Percentiles rank a stretch among this genome's conserved stretches.
phyloP scores from a whole-genome alignment of 345 rosid genomes.

The Eutrema heterophyllum region DNA sequence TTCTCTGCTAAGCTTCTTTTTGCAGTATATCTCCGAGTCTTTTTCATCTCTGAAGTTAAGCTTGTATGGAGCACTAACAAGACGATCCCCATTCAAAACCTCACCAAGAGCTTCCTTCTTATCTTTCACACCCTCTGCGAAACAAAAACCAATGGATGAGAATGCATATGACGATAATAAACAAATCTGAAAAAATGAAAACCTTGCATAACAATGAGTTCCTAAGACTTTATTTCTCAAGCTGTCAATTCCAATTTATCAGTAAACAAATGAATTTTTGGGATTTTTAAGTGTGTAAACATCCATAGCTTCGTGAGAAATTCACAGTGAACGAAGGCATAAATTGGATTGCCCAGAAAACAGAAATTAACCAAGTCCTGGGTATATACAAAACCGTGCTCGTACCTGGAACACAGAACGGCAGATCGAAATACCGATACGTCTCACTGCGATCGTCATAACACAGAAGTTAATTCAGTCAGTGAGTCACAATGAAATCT shows the following conservation, averaged over 20 bases:
- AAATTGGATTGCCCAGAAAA: not conserved
- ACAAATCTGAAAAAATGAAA: not conserved
- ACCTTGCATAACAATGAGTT: not conserved
- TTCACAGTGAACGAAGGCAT: not conserved
- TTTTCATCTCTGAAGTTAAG: slow-evolving; percentile 68
- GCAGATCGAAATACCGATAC: slow-evolving; percentile 79
- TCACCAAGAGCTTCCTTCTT: slow-evolving; percentile 93
- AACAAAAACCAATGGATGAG: slow-evolving; percentile 11
- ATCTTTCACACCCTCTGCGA: slow-evolving; percentile 59
- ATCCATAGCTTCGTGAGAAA: not conserved
- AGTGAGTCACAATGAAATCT: not conserved
- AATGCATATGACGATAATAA: not conserved
- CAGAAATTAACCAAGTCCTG: not conserved
- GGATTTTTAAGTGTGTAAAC: not conserved
- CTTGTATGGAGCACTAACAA: slow-evolving; percentile 80
- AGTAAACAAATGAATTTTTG: not conserved
- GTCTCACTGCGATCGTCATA: slow-evolving; percentile 60
- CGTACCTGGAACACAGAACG: slow-evolving; percentile 67
- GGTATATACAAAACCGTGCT: not conserved
- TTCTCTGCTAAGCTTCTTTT: slow-evolving; percentile 44
- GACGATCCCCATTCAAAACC: slow-evolving; percentile 81
- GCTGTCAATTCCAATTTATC: not conserved
- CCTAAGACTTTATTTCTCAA: not conserved
- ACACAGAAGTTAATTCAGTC: not conserved
- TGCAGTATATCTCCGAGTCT: slow-evolving; percentile 62